Conservation (phyloP, 306 rosid species). For the Casuarina equisetifolia region DNA sequence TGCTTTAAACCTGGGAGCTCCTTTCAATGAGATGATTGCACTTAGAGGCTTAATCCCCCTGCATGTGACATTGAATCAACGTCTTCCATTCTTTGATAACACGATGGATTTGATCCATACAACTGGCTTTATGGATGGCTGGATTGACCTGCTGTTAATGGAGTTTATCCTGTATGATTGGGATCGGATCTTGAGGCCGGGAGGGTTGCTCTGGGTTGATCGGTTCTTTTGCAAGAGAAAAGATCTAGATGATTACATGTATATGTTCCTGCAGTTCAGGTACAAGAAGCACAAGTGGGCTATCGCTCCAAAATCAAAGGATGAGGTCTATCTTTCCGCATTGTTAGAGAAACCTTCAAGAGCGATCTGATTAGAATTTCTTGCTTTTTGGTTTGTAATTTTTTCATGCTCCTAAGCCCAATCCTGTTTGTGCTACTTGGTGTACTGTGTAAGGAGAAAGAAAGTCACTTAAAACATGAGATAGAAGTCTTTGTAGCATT, state of each 20-base stretch:
- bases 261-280: conserved; percentile 91
- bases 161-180: conserved; percentile 86
- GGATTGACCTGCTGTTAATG: conserved; percentile 74
- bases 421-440: background rate
- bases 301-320: conserved; percentile 68
- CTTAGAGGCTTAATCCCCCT: conserved; percentile 83
- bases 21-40: conserved; percentile 87
- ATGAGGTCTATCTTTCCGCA: conserved; percentile 82
- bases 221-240: conserved; percentile 65
- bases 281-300: conserved; percentile 90
- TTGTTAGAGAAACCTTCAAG: conserved; percentile 92
- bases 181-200: conserved; percentile 84
- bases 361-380: conserved; percentile 51
- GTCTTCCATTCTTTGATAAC: conserved; percentile 86
- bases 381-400: conserved; percentile 3
- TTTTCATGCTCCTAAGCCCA: background rate
- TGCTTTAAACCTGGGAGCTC: conserved; percentile 90
- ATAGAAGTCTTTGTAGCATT: background rate
- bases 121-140: conserved; percentile 78
- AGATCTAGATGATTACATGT: conserved; percentile 84
- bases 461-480: background rate
- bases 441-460: background rate
- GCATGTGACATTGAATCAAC: conserved; percentile 66
- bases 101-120: conserved; percentile 88
- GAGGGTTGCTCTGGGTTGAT: conserved; percentile 84